These are phyloP conservation scores for Backusella australiensis DNA, from an alignment of 192 early-diverging fungal species.

Conservation along the genomic window DNA sequence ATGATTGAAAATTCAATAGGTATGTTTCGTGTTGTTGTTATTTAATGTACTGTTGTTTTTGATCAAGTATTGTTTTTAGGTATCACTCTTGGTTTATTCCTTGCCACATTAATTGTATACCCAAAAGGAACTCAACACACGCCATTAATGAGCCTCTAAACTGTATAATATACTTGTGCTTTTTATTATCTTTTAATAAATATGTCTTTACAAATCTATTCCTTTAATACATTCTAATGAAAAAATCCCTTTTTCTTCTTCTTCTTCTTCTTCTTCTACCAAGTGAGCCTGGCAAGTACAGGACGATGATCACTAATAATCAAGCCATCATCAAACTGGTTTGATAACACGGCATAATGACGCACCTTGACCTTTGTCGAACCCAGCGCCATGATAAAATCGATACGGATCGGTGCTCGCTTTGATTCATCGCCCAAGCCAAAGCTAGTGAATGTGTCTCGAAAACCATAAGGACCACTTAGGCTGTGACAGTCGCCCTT, in stretches of 20 bases:
- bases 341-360: constrained; percentile 22
- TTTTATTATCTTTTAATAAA: background rate
- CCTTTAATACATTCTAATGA: too few species aligned
- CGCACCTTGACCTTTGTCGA: constrained; percentile 6
- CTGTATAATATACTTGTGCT: background rate
- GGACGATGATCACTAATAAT: constrained; percentile 43
- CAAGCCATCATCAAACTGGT: constrained; percentile 34
- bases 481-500: background rate
- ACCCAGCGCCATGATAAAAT: constrained; percentile 30
- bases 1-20: constrained; percentile 42
- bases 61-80: background rate
- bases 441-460: constrained; percentile 39
- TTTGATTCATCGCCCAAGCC: constrained; percentile 12
- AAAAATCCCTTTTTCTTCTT: background rate
- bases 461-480: constrained; percentile 33
- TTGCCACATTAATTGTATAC: constrained; percentile 61
- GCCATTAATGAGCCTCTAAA: constrained; percentile 32
- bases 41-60: background rate
- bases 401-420: constrained; percentile 19
- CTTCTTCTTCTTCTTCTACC: constrained; percentile 9
- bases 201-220: background rate
- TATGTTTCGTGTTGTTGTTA: background rate
- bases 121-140: constrained; percentile 46
- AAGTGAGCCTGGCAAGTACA: constrained; percentile 27
- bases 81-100: constrained; percentile 67